phyloP scores from a whole-genome alignment of 257 asterid species.

The Lycium ferocissimum region DNA sequence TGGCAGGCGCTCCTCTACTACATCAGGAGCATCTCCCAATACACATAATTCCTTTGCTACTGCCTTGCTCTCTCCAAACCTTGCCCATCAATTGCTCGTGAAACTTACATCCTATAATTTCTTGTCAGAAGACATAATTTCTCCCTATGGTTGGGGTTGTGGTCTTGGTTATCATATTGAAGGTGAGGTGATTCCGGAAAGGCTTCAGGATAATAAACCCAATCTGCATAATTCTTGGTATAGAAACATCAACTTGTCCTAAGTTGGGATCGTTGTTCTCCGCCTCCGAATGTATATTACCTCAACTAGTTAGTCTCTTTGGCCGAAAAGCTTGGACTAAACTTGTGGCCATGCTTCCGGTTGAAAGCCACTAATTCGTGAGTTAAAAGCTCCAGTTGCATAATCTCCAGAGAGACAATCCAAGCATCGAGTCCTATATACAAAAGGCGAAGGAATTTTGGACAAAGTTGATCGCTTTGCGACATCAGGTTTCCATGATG shows the following conservation, averaged over 20 bases:
- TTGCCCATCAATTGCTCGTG: no score
- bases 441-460: neutral
- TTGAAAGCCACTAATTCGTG: neutral
- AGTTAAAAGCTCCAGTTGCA: neutral
- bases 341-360: neutral
- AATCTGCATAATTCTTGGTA: neutral
- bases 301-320: neutral
- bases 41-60: no score
- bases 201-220: neutral
- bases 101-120: no score
- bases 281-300: neutral
- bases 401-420: neutral
- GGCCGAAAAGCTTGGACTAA: neutral
- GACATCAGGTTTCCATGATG: neutral
- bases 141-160: neutral
- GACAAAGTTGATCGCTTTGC: neutral
- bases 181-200: neutral
- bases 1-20: no score
- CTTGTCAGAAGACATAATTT: no score
- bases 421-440: neutral
- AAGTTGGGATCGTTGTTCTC: neutral
- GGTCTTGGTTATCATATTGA: neutral
- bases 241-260: neutral
- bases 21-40: no score
- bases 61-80: no score